phyloP scores from a whole-genome alignment of 2,329 filamentous ascomycete species.

The Aspergillus quadrilineatus region DNA sequence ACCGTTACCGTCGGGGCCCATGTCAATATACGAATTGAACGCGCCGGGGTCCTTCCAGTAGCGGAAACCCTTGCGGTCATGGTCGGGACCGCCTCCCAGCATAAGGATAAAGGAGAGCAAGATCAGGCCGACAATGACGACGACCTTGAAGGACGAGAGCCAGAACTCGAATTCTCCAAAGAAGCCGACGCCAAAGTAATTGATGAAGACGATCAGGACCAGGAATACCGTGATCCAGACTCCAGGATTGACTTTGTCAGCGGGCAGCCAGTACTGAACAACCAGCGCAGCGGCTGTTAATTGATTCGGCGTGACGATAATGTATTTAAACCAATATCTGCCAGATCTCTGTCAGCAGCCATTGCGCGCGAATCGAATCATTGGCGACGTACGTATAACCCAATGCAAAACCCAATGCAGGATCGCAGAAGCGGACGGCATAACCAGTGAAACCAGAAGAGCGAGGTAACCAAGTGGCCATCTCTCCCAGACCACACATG shows the following conservation, averaged over 20 bases:
- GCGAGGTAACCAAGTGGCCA: slow-evolving; percentile 79
- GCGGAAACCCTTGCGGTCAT: slow-evolving; percentile 63
- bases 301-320: slow-evolving; percentile 83
- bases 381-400: slow-evolving; percentile 61
- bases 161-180: slow-evolving; percentile 67
- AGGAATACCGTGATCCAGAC: slow-evolving; percentile 76
- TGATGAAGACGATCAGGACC: slow-evolving; percentile 62
- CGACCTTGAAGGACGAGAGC: slow-evolving; percentile 64
- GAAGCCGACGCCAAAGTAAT: slow-evolving; percentile 68
- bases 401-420: slow-evolving; percentile 75
- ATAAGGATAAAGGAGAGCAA: slow-evolving; percentile 64
- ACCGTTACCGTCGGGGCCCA: slow-evolving; percentile 11
- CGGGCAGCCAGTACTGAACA: slow-evolving; percentile 71
- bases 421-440: slow-evolving; percentile 74
- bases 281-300: slow-evolving; percentile 77
- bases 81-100: slow-evolving; percentile 63
- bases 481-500: slow-evolving; percentile 79
- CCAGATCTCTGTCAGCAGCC: neutral
- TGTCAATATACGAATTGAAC: slow-evolving; percentile 50
- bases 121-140: slow-evolving; percentile 66
- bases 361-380: neutral
- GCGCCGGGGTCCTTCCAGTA: slow-evolving; percentile 66
- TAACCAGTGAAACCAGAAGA: slow-evolving; percentile 79
- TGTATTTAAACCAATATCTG: slow-evolving; percentile 69
- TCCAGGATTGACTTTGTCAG: slow-evolving; percentile 68